A percentile compares a stretch with the other conserved stretches of the same genome.
These are phyloP conservation scores for Ophiostoma novo-ulmi DNA, from an alignment of 2,329 filamentous ascomycete species.

Conservation along the genomic window DNA sequence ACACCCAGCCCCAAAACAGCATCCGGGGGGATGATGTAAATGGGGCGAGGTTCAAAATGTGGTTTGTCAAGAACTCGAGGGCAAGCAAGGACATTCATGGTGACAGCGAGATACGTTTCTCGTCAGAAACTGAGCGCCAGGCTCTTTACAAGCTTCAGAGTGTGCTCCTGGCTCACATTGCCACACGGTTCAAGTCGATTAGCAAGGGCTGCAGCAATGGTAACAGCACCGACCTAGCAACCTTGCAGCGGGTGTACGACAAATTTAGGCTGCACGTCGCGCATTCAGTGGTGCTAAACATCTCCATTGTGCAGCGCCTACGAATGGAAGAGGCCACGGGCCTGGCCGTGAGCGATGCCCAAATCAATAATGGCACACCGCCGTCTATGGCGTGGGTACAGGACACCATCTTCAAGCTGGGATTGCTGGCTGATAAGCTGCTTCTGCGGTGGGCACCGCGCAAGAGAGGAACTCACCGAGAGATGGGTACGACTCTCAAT, in stretches of 20 bases:
- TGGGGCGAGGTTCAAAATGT: neutral
- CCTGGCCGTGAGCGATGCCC: neutral
- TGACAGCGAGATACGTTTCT: neutral
- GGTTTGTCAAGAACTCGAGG: too few species aligned
- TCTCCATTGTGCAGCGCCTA: neutral
- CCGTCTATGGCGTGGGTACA: neutral
- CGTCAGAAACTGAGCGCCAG: neutral
- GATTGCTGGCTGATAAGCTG: neutral
- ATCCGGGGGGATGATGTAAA: too few species aligned
- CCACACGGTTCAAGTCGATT: neutral
- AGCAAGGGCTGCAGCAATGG: neutral
- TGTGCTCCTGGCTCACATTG: neutral
- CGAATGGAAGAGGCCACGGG: neutral
- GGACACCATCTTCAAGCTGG: neutral
- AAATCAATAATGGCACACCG: neutral
- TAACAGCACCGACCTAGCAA: neutral
- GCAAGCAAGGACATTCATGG: neutral
- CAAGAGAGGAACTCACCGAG: neutral
- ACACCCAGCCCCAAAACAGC: too few species aligned
- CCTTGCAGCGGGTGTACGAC: neutral
- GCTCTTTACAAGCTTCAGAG: neutral
- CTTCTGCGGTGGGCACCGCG: neutral
- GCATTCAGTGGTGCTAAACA: neutral
- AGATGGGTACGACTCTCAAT: neutral
- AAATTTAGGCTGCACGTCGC: neutral